phyloP scores from a whole-genome alignment of 768 basidiomycete species.

The Lactarius deliciosus region DNA sequence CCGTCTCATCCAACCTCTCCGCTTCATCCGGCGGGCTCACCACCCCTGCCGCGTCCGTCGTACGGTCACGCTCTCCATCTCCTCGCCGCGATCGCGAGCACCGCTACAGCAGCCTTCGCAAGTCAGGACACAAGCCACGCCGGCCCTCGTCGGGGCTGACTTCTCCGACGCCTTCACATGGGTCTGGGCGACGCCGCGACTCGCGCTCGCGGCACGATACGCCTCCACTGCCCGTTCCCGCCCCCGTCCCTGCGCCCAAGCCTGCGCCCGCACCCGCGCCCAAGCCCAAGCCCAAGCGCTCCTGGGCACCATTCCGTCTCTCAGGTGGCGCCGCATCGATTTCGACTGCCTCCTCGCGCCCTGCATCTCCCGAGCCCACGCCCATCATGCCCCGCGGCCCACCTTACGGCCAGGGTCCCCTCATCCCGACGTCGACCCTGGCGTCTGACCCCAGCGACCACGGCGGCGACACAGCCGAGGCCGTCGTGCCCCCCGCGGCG shows the following conservation, averaged over 20 bases:
- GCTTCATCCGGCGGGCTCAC: slow-evolving; percentile 26
- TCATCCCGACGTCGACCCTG: slow-evolving; percentile 9
- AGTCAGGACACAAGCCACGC: slow-evolving; percentile 18
- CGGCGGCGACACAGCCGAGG: background rate
- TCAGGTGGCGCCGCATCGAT: slow-evolving; percentile 11
- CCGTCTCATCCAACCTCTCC: slow-evolving; percentile 26
- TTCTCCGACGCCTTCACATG: slow-evolving; percentile 23
- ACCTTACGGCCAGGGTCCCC: background rate
- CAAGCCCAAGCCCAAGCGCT: slow-evolving; percentile 5
- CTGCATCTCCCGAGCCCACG: slow-evolving; percentile 12
- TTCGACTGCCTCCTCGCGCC: background rate
- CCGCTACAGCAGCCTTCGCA: slow-evolving; percentile 12
- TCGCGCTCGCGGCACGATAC: slow-evolving; percentile 10
- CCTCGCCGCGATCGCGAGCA: slow-evolving; percentile 7
- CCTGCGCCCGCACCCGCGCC: background rate
- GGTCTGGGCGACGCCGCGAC: background rate
- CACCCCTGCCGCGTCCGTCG: slow-evolving; percentile 23
- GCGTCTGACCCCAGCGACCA: slow-evolving; percentile 10
- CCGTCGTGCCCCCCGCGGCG: slow-evolving; percentile 21
- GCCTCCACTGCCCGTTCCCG: slow-evolving; percentile 15
- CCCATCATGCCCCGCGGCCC: slow-evolving; percentile 14
- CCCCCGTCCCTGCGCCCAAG: background rate
- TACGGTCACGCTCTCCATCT: slow-evolving; percentile 18
- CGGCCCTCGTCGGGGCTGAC: slow-evolving; percentile 25
- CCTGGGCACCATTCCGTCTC: slow-evolving; percentile 23